Evolutionary conservation across 208 protist genomes (phyloP).

Genomic region (Acanthamoeba polyphaga): DNA sequence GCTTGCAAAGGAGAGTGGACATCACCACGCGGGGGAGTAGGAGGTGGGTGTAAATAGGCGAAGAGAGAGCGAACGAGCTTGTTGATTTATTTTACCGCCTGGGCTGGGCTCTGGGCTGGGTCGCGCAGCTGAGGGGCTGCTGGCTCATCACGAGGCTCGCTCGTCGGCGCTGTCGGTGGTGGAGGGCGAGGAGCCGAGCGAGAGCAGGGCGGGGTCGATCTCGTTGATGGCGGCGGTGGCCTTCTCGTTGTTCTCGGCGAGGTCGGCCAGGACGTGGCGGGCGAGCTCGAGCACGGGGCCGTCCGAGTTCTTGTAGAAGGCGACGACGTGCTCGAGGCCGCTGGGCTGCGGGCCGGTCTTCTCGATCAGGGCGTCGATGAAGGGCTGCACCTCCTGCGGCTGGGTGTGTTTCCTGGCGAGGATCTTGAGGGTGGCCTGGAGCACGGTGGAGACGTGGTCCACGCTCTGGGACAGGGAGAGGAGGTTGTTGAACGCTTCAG

Average conservation of each 20-base stretch:
- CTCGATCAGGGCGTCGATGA: constrained; percentile 24
- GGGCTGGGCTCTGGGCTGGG: no score
- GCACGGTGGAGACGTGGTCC: constrained; percentile 48
- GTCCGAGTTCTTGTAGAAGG: constrained; percentile 20
- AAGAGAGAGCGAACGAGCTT: no score
- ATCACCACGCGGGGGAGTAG: not conserved
- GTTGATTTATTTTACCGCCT: no score
- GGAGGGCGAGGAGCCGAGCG: not conserved
- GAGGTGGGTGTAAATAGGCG: not conserved
- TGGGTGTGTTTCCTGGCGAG: not conserved
- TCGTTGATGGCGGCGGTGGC: constrained; percentile 11
- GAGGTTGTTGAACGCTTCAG: constrained; percentile 64
- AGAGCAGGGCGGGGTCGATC: constrained; percentile 4
- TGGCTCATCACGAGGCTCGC: no score
- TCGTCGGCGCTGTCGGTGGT: not conserved
- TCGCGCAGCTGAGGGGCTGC: no score
- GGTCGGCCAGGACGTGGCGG: constrained; percentile 42
- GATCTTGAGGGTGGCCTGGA: constrained; percentile 66
- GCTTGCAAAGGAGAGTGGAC: not conserved
- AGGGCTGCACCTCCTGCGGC: not conserved
- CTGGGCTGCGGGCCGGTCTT: constrained; percentile 4
- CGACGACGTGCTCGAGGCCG: constrained; percentile 19
- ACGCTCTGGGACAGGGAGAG: constrained; percentile 5
- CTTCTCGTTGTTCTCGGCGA: constrained; percentile 44
- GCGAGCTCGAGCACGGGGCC: not conserved